Evolutionary conservation across 2,329 filamentous ascomycete genomes (phyloP), one percentile per base, ranked within the genome.

Genomic region (Eurotiales sp.): DNA sequence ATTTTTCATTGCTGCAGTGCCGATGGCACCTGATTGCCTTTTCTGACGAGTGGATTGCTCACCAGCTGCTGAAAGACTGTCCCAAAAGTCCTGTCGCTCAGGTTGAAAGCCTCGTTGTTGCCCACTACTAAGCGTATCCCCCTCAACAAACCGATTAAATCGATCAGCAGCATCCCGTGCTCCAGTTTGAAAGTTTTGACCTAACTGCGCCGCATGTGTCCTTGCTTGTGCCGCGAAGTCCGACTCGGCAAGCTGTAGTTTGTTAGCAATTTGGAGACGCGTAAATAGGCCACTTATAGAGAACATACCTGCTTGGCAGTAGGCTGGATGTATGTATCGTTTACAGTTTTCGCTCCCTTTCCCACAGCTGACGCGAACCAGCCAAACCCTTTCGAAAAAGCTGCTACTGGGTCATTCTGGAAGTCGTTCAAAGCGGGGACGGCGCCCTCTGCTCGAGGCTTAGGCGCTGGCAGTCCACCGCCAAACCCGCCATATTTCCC

Each of bases 401-500:
- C 90, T 1, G 83, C 91, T 56, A 97, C 77, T 0, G 93, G 91
- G 66, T 99, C 93, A 65, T 85, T 88, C 70, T 96, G 90, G 64
- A 97, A 82, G 50, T 97, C 92, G 50, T 93, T 86, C n/a, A 93
- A 74, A 11, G 83, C 83, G 0, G 87, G 88, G 22, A 87, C 72
- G n/a, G 25, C 14, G 17, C 48, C 70, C 11, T 73, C 72, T 49
- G 63, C 66, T 15, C 56, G 51, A 10, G 55, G 52, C 2, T 71
- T 61, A 58, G 76, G 75, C 68, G 37, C 8, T 25, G 47, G 77
- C 22, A 87, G 81, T 45, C 85, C 84, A 65, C 86, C 95, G 30
- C 93, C 93, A 68, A 99, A 99, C 0, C 93, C 93, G 10, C 76
- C 80, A 65, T 90, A 99, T 71, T 95, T 96, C 10, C 93, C 93